Conservation (phyloP, 306 rosid species). For the Bauhinia variegata region DNA sequence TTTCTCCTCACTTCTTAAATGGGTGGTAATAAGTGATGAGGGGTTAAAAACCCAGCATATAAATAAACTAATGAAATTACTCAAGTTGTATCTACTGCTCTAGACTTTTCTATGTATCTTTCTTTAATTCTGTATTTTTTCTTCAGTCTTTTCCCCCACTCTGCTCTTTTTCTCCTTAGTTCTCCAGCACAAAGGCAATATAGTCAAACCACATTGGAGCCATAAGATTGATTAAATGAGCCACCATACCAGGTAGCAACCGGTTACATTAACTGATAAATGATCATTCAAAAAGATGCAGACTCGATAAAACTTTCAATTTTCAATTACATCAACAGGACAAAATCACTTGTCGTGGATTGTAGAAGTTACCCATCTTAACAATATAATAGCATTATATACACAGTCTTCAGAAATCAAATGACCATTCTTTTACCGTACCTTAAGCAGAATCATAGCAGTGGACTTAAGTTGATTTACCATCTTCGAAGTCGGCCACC, state of each 20-base stretch:
- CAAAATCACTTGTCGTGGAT: background rate
- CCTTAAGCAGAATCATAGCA: no score
- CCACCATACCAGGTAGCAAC: slow-evolving; percentile 3
- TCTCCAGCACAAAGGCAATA: background rate
- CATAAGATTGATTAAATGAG: background rate
- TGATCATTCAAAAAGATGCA: background rate
- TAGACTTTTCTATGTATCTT: no score
- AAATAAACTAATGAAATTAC: no score
- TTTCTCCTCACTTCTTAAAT: no score
- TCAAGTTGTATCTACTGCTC: no score
- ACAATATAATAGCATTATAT: slow-evolving; percentile 21
- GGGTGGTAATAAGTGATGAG: no score
- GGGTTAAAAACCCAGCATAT: no score
- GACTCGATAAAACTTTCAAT: background rate
- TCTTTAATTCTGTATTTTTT: no score
- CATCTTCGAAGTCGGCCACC: no score
- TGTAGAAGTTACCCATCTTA: background rate
- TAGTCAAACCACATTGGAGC: background rate
- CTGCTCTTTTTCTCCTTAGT: background rate
- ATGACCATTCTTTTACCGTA: no score
- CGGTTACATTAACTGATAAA: background rate
- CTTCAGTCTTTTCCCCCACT: no score
- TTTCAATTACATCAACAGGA: background rate
- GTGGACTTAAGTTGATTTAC: no score
- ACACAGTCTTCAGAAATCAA: background rate